Conservation (phyloP, 1,284 basidiomycete species). For the Neolentinus lepideus region DNA sequence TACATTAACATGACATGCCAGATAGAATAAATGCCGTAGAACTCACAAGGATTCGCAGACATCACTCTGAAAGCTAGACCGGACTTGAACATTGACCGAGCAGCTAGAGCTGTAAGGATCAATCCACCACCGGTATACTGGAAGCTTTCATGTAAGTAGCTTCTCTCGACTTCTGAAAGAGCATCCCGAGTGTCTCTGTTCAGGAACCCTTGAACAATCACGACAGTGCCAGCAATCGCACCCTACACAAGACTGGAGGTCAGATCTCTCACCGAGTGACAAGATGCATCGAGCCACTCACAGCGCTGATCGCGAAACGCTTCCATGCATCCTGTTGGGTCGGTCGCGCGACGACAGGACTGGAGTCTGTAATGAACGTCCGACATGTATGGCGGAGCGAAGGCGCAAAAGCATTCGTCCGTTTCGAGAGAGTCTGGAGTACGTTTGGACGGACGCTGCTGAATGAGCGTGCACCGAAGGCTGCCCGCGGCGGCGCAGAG, state of each 20-base stretch:
- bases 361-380: slow-evolving; percentile 35
- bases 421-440: slow-evolving; percentile 20
- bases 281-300: slow-evolving; percentile 18
- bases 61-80: slow-evolving; percentile 77
- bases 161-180: slow-evolving; percentile 52
- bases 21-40: not conserved
- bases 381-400: slow-evolving; percentile 22
- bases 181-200: slow-evolving; percentile 75
- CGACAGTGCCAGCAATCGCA: slow-evolving; percentile 61
- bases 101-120: slow-evolving; percentile 69
- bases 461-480: slow-evolving; percentile 18
- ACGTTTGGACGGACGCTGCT: slow-evolving; percentile 24
- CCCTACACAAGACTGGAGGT: slow-evolving; percentile 28
- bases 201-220: slow-evolving; percentile 57
- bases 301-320: slow-evolving; percentile 41
- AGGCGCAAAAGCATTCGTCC: slow-evolving; percentile 12
- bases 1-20: not conserved
- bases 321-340: slow-evolving; percentile 38
- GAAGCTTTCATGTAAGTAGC: slow-evolving; percentile 79
- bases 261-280: not conserved
- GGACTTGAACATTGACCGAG: slow-evolving; percentile 69
- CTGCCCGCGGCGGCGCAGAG: slow-evolving; percentile 11
- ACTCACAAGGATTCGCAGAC: slow-evolving; percentile 78
- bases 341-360: slow-evolving; percentile 27
- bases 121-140: slow-evolving; percentile 83